phyloP scores from a whole-genome alignment of 1,139 yeast genomes.

The Kazachstania sp. region DNA sequence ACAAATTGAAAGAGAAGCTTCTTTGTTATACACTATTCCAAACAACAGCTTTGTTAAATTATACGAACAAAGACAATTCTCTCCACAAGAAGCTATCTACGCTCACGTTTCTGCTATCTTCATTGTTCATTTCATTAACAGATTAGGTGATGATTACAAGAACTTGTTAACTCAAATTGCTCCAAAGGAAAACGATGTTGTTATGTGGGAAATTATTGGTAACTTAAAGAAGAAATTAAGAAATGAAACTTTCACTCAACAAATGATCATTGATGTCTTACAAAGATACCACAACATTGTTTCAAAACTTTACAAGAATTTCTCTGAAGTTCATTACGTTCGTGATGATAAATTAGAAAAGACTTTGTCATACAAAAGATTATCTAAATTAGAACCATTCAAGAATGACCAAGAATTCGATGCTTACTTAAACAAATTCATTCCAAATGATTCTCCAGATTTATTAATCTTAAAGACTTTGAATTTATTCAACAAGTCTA shows the following conservation, averaged over 20 bases:
- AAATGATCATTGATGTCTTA: conserved; percentile 71
- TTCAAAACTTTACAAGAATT: conserved; percentile 79
- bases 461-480: conserved; percentile 74
- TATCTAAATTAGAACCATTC: conserved; percentile 67
- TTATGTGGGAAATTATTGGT: conserved; percentile 66
- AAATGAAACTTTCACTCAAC: conserved; percentile 87
- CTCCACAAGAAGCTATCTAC: conserved; percentile 88
- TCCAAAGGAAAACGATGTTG: conserved; percentile 25
- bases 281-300: conserved; percentile 63
- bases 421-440: conserved; percentile 54
- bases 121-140: conserved; percentile 86
- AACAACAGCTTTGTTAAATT: conserved; percentile 70
- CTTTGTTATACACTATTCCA: conserved; percentile 85
- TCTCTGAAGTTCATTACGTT: conserved; percentile 87
- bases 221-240: conserved; percentile 83
- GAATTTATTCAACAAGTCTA: conserved; percentile 73
- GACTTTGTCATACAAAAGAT: conserved; percentile 83
- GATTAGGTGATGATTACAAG: conserved; percentile 78
- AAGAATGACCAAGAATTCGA: conserved; percentile 70
- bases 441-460: conserved; percentile 71
- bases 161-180: conserved; percentile 38
- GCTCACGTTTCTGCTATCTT: conserved; percentile 92
- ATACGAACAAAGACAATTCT: conserved; percentile 69
- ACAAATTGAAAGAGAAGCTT: conserved; percentile 92
- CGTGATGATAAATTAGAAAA: conserved; percentile 53